Percentiles rank a stretch among this genome's conserved stretches.
phyloP scores from a whole-genome alignment of 108 stramenopile species.

The Pseudonitzschia pungens region DNA sequence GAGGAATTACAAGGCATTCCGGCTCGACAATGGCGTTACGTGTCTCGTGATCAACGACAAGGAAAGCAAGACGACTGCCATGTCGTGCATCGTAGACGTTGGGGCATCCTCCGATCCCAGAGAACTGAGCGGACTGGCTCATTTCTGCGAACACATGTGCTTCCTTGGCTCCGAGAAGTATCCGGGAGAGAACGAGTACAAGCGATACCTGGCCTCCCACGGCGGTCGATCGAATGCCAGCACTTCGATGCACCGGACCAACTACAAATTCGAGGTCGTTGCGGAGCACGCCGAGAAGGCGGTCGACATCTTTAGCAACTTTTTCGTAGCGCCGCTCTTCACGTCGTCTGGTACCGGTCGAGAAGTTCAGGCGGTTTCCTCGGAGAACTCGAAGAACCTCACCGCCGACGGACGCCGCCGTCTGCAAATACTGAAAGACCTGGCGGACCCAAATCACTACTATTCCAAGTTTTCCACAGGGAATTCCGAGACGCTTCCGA shows the following conservation, averaged over 20 bases:
- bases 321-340: constrained; percentile 81
- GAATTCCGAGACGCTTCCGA: constrained; percentile 63
- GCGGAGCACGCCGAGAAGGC: constrained; percentile 73
- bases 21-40: constrained; percentile 52
- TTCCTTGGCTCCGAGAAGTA: constrained; percentile 83
- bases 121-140: constrained; percentile 77
- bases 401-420: constrained; percentile 73
- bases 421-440: constrained; percentile 78
- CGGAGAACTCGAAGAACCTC: constrained; percentile 88
- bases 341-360: constrained; percentile 66
- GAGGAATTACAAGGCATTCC: constrained; percentile 64
- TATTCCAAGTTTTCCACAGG: constrained; percentile 89
- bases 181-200: constrained; percentile 84
- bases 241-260: constrained; percentile 76
- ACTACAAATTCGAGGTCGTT: constrained; percentile 84
- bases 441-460: constrained; percentile 61
- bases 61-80: constrained; percentile 77
- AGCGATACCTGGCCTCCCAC: constrained; percentile 60
- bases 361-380: constrained; percentile 87
- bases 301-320: constrained; percentile 79
- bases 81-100: constrained; percentile 58
- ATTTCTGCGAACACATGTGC: constrained; percentile 91
- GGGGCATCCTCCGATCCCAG: constrained; percentile 82
- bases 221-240: constrained; percentile 87
- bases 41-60: constrained; percentile 66